A percentile compares a stretch with the other conserved stretches of the same genome.
These are phyloP conservation scores for Anthracocystis panici-leucophaei DNA, from an alignment of 1,284 basidiomycete species.

Conservation along the genomic window DNA sequence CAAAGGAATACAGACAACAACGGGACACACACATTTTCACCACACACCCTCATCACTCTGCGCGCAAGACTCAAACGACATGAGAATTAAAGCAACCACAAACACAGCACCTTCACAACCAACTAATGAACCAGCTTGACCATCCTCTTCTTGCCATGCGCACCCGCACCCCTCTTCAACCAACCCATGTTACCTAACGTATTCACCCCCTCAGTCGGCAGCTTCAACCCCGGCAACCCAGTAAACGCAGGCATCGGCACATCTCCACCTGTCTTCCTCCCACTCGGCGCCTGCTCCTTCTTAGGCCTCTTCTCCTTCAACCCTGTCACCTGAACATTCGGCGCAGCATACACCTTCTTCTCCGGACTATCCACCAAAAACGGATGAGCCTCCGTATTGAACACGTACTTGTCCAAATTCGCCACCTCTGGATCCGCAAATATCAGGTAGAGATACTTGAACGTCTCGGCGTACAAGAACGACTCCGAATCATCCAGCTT, in stretches of 20 bases:
- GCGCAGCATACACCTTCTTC: conserved; percentile 22
- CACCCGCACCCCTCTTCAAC: conserved; percentile 6
- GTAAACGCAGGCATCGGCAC: conserved; percentile 25
- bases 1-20: conserved; percentile 9
- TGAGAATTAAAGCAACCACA: conserved; percentile 4
- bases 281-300: not conserved
- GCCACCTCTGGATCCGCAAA: conserved; percentile 54
- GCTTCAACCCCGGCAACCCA: conserved; percentile 23
- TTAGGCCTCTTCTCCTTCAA: conserved; percentile 5
- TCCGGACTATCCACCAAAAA: conserved; percentile 54
- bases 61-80: not conserved
- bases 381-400: conserved; percentile 65
- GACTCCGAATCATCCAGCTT: conserved; percentile 57
- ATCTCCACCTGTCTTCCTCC: not conserved
- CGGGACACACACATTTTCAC: conserved; percentile 4
- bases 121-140: not conserved
- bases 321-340: conserved; percentile 4
- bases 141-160: conserved; percentile 16
- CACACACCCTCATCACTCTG: not conserved
- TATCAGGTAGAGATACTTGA: conserved; percentile 64
- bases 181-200: conserved; percentile 20
- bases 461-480: conserved; percentile 61
- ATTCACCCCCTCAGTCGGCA: conserved; percentile 20
- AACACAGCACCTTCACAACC: not conserved
- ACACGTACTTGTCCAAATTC: conserved; percentile 59